A percentile compares a stretch with the other conserved stretches of the same genome.
Evolutionary conservation across 352 stramenopile species (phyloP).

Genomic region (Phytophthora quininea): DNA sequence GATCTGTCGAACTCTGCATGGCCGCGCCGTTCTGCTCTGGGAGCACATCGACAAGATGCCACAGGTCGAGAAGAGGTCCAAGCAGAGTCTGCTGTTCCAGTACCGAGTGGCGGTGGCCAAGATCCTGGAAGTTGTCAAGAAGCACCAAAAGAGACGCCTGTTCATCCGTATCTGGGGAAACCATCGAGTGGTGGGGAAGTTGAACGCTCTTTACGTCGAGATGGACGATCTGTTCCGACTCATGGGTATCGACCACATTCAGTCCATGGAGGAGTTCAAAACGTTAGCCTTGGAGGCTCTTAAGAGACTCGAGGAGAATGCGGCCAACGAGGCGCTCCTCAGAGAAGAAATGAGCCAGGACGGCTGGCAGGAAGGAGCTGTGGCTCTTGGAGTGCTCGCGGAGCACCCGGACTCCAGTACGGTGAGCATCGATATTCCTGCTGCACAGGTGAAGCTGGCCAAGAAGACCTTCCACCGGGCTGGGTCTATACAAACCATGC

Average conservation of each 20-base stretch:
- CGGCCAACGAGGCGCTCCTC: constrained; percentile 2
- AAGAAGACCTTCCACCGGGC: constrained; percentile 19
- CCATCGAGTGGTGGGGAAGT: constrained; percentile 9
- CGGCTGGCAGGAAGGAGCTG: constrained; percentile 5
- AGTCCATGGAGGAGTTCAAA: constrained; percentile 8
- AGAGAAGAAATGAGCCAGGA: background rate
- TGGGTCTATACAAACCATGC: background rate
- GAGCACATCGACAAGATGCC: constrained; percentile 36
- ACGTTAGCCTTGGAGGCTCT: constrained; percentile 5
- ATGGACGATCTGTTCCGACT: constrained; percentile 26
- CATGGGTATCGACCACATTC: constrained; percentile 23
- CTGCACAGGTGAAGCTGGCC: constrained; percentile 15
- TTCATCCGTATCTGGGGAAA: constrained; percentile 23
- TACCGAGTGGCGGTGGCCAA: constrained; percentile 23
- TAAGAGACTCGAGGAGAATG: constrained; percentile 4
- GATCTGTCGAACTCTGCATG: constrained; percentile 12
- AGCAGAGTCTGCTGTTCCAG: constrained; percentile 26
- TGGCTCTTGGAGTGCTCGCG: constrained; percentile 17
- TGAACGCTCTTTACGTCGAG: constrained; percentile 17
- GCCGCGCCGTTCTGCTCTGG: constrained; percentile 21
- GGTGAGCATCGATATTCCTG: constrained; percentile 7
- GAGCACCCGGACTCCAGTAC: constrained; percentile 15
- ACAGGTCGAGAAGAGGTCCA: constrained; percentile 24
- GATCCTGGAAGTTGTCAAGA: constrained; percentile 21
- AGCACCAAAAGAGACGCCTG: constrained; percentile 7